Evolutionary conservation across 495 filamentous ascomycete species (phyloP), one percentile per base, ranked within the genome.

Genomic region (Halenospora varia): DNA sequence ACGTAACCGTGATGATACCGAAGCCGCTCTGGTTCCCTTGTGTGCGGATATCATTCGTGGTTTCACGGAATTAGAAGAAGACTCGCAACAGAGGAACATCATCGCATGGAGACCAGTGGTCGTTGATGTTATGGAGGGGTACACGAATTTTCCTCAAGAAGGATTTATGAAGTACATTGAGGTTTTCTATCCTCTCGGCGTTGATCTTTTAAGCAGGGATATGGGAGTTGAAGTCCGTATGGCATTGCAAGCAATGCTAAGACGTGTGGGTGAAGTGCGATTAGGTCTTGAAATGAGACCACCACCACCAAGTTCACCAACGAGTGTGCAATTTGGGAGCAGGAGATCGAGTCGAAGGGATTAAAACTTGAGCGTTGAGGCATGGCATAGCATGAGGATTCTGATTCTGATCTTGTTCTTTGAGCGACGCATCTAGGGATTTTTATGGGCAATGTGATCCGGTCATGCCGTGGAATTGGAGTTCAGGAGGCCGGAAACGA

Each of bases 91-190:
- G 64, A 82, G 94, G 25, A 98, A 98, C 65, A 94, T 98, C 54
- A 81, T 91, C 2, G 96, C 95, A 11, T 98, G 94, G 94, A 79
- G 94, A 29, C 94, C 94, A 0, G 95, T 97, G 1, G 94, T 98
- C 2, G 91, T 98, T 8, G 94, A 96, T 68, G 94, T 98, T n/a
- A 76, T 98, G 26, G 92, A 98, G 61, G 92, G 95, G 1, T 97
- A 92, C 68, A 89, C 84, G 9, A 87, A 87, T 44, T 97, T 97
- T 73, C 88, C 89, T 0, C 75, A 77, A n/a, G 85, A 87, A 35
- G 90, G 85, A 48, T 97, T 98, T 62, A 80, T 82, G 54, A 85
- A 84, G 53, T 84, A 97, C 57, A 78, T 96, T 13, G 75, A 81
- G 35, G 84, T 78, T 0, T 96, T 98, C 71, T 96, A 96, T 64